Base-by-base conservation (phyloP, 371 early-diverging fungal genomes). In the Homolaphlyctis polyrhiza region DNA sequence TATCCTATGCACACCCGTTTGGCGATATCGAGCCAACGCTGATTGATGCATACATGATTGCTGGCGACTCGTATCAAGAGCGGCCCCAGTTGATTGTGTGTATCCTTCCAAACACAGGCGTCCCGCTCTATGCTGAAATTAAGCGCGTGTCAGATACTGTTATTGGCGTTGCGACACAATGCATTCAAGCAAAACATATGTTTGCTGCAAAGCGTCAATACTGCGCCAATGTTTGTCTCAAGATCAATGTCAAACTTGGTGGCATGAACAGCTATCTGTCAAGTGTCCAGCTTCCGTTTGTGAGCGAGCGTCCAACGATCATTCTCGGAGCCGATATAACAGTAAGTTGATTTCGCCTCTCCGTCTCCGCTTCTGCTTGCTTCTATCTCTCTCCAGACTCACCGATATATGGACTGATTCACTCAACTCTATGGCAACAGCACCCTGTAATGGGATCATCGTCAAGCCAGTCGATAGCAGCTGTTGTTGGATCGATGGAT, bases 311-410 rank as follows among this genome's bases (percentile, higher is more conserved):
- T 21, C 89, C 93, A 0, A 96, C 95, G 3, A 90, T 98, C 50
- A 67, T 98, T n/a, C 78, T 98, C 67, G 98, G 98, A 49, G 95
- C 95, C 39, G 98, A 99, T 80, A 93, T 98, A 14, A 89, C 93
- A n/a, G 75, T 72, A 61, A 50, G 68, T 58, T 5, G 27, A 50
- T 33, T 49, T 25, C 11, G 55, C 6, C 50, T 30, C 8, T 52
- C 51, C n/a, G n/a, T n/a, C n/a, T n/a, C n/a, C n/a, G n/a, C n/a
- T n/a, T n/a, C n/a, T n/a, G n/a, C n/a, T n/a, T n/a, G n/a, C n/a
- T n/a, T n/a, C n/a, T n/a, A 39, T 39, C 43, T 13, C 43, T 8
- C 43, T 39, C 43, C 43, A 8, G 13, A 39, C 43, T 39, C 43
- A 39, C 43, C n/a, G 43, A 39, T 39, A 8, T 39, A 21, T 21